Base-by-base conservation (phyloP, 106 monocot genomes). In the Hemerocallis citrina region DNA sequence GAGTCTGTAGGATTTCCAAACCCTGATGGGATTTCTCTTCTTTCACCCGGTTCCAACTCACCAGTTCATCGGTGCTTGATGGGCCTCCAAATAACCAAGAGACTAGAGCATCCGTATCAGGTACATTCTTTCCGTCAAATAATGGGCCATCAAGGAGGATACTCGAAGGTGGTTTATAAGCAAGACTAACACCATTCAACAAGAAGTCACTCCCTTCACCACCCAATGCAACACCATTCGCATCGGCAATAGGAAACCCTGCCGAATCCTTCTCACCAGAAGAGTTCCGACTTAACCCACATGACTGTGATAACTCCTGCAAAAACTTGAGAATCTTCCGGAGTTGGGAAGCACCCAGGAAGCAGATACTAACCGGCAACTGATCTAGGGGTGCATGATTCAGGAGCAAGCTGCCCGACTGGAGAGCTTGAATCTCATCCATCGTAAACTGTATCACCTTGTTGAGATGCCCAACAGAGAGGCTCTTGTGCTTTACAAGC, bases 281-380 rank as follows among this genome's bases (percentile, higher is more conserved):
- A 35, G 65, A 27, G 36, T 74, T 68, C 65, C 74, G 73, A 5
- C 67, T 73, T 20, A 86, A 65, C 2, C 89, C 89, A 64, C 83
- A 80, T 44, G 83, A 75, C 52, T 95, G 90, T 39, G 71, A 81
- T 22, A 95, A 64, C 6, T 95, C 95, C 71, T 90, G 95, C 66
- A 95, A 71, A 63, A 86, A 95, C 48, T 90, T 86, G 38, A 84
- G 64, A 20, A 90, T 57, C 48, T 89, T 81, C 46, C 66, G 68
- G 47, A 95, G 90, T 61, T 84, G 78, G 30, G 68, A 60, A 69
- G 70, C 73, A 28, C 64, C 79, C 61, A 95, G 67, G 37, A 95
- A 87, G 68, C 83, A 86, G 36, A 95, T 76, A 61, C 83, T 79
- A 35, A 79, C 41, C 29, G 83, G 86, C 30, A 83, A 84, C 35